Base-by-base conservation (phyloP, 192 early-diverging fungal genomes). In the Linnemannia schmuckeri region DNA sequence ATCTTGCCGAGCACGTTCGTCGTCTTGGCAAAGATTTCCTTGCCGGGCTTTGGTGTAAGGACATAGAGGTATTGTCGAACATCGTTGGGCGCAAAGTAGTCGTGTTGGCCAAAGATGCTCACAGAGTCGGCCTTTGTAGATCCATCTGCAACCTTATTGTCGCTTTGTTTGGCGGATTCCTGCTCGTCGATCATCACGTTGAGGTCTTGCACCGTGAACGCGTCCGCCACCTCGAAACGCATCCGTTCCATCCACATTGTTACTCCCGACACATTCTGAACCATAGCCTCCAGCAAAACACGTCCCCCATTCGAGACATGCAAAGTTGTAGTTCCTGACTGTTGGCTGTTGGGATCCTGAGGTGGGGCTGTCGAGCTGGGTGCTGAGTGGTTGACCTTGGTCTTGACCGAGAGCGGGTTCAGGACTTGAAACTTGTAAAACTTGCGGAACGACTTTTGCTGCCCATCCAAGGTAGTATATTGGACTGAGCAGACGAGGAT, bases 351-450 rank as follows among this genome's bases (percentile, higher is more conserved):
- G 72, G 81, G 79, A 2, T 77, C 86, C 44, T 55, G 92, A 77
- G 44, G 75, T 27, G 37, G 76, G 76, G 74, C 83, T 70, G 70
- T n/a, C n/a, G 71, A 55, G 8, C 72, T 33, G 10, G 80, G n/a
- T 20, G 82, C 70, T 78, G 97, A 87, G 40, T 95, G 94, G 89
- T 99, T 97, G 66, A 99, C 94, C 78, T 98, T 98, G 15, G 98
- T 99, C 88, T 98, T 99, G 71, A 99, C 98, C 15, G 97, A 93
- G 46, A 99, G 91, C 55, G 98, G 98, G 88, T 99, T 99, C 63
- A 96, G 85, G 22, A 98, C 98, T 91, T 98, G 96, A 87, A 99
- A 99, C 79, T 97, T 98, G 93, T 96, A 99, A 82, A 97, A 97
- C 82, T 97, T 97, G 69, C 96, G 93, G 87, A 99, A 94, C 41